Evolutionary conservation across 1,139 yeast species (phyloP), one percentile per base, ranked within the genome.

Genomic region (Candida frijolesensis): DNA sequence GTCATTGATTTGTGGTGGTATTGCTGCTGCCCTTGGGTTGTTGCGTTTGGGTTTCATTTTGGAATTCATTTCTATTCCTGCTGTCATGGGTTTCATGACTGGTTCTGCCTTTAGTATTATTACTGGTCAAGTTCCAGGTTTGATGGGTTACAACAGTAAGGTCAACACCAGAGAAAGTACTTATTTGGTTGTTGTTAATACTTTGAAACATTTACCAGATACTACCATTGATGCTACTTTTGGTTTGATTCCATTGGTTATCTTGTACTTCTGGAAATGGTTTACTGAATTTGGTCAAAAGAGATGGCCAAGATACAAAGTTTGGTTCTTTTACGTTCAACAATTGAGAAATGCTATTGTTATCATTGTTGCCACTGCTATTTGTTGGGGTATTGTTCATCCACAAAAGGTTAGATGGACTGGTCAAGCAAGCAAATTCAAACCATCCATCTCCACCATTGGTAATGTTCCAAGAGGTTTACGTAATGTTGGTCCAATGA

Each of bases 21-120:
- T 90, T 57, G 85, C 96, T 10, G 73, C 87, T 15, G 97, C 88
- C 55, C 72, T 91, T 52, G 98, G 98, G 57, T 51, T 92, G 12
- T 72, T 92, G 57, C 80, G 97, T 61, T 74, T 92, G 29, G 98
- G 97, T 0, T 92, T 92, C 70, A 77, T 92, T 50, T 82, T 92
- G 47, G 98, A 92, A 65, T 84, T 88, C 64, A 90, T 92, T 60
- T 90, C 97, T 6, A 76, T 87, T 60, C 97, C 96, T 37, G 96
- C 97, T 0, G 96, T 92, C 45, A 80, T 91, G 74, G 98, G 97
- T 0, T 92, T 91, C 72, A 92, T 92, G 95, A 81, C 95, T 38
- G 97, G 97, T 50, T 90, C 97, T 11, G 97, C 97, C 3, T 81
- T 92, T 62, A 84, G 77, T 60, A 92, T 92, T 62, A 76, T 87